Conservation (phyloP, 495 filamentous ascomycete genomes). For the Tuber umbilicatum region DNA sequence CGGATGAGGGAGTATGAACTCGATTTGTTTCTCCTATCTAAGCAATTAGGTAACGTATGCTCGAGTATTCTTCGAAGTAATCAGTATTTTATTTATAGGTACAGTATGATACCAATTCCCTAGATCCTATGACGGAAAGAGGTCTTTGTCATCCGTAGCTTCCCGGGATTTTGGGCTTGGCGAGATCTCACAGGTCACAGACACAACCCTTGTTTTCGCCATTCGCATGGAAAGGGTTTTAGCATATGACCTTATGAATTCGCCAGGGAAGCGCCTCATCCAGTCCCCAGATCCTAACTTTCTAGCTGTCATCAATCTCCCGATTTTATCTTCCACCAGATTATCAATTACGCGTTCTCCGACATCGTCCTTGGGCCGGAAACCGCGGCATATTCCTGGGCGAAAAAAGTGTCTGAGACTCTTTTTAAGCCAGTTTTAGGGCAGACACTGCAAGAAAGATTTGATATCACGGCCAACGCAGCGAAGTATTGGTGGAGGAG, state of each 20-base stretch:
- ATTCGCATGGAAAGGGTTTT: conserved; percentile 23
- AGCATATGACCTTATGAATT: conserved; percentile 11
- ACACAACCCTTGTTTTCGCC: conserved; percentile 12
- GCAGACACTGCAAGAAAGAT: neutral
- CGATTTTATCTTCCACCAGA: conserved; percentile 24
- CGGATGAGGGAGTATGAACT: conserved; percentile 16
- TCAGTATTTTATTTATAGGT: conserved; percentile 10
- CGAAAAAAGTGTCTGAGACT: neutral
- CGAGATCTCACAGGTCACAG: conserved; percentile 17
- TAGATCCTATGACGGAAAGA: conserved; percentile 6
- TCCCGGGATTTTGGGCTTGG: conserved; percentile 27
- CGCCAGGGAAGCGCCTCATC: conserved; percentile 27
- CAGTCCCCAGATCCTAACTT: neutral
- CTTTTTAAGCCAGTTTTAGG: conserved; percentile 16
- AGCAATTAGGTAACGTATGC: neutral
- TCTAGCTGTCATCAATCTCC: conserved; percentile 14
- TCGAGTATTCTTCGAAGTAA: conserved; percentile 9
- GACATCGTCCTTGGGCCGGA: conserved; percentile 14
- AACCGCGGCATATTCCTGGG: conserved; percentile 9
- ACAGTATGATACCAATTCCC: conserved; percentile 23
- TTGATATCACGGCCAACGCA: conserved; percentile 21
- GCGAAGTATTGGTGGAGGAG: conserved; percentile 28
- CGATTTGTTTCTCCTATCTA: neutral
- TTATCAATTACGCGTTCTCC: conserved; percentile 20
- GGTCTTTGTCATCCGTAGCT: conserved; percentile 26